These are phyloP conservation scores for Babesia divergens DNA, from an alignment of 169 alveolate genomes.

Conservation along the genomic window DNA sequence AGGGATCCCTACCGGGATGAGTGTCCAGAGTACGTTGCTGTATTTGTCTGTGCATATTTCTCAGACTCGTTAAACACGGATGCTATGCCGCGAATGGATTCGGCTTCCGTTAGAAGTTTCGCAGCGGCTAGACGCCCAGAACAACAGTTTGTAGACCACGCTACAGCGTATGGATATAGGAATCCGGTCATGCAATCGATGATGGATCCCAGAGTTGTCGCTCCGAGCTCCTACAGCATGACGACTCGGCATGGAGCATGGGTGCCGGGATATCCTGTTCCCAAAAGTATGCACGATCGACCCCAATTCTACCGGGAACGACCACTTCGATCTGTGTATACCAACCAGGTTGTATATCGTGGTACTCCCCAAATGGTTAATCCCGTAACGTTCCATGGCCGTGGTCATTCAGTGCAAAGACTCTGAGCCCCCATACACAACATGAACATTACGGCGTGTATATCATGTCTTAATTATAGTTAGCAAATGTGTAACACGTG, in stretches of 20 bases:
- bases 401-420: conserved; percentile 26
- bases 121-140: background rate
- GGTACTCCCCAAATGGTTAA: background rate
- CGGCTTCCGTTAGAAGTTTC: background rate
- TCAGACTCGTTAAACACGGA: background rate
- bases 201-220: background rate
- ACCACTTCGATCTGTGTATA: background rate
- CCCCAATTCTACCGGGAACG: background rate
- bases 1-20: background rate
- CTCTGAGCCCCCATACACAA: conserved; percentile 3
- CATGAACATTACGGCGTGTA: background rate
- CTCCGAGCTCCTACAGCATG: background rate
- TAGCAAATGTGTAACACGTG: background rate
- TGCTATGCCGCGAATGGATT: background rate
- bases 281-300: background rate
- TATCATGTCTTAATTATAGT: background rate
- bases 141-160: background rate
- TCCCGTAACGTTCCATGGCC: background rate
- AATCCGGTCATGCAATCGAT: background rate
- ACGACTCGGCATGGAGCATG: conserved; percentile 10
- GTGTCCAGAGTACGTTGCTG: background rate
- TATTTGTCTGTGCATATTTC: too few relatives aligned
- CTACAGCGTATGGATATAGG: background rate
- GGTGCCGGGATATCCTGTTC: background rate
- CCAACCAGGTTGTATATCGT: background rate